Conservation (phyloP, 805 yeast genomes). For the Saturnispora gosingensis region DNA sequence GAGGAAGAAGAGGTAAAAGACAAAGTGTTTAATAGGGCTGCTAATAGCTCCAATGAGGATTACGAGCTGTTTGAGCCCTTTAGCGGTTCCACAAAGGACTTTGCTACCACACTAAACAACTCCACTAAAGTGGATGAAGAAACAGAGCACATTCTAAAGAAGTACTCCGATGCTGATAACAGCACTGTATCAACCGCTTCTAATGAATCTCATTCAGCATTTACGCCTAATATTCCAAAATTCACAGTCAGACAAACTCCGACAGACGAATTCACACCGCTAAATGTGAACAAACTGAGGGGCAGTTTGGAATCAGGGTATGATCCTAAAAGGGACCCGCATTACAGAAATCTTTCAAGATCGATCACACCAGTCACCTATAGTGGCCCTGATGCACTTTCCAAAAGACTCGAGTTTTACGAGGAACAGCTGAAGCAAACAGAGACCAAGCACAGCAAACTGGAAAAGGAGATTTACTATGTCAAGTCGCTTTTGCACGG, state of each 20-base stretch:
- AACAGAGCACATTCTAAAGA: not conserved
- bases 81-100: slow-evolving; percentile 11
- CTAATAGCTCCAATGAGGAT: slow-evolving; percentile 2
- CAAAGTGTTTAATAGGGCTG: not conserved
- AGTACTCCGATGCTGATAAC: not conserved
- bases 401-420: slow-evolving; percentile 14
- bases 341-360: slow-evolving; percentile 4
- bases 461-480: slow-evolving; percentile 25
- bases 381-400: slow-evolving; percentile 9
- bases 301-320: not conserved
- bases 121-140: not conserved
- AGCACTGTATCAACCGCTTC: not conserved
- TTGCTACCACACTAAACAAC: slow-evolving; percentile 5
- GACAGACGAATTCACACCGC: not conserved
- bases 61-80: slow-evolving; percentile 11
- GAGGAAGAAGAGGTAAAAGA: not conserved
- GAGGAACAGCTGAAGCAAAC: slow-evolving; percentile 14
- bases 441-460: slow-evolving; percentile 19
- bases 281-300: not conserved
- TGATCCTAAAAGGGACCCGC: not conserved
- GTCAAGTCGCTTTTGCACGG: slow-evolving; percentile 18
- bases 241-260: slow-evolving; percentile 1
- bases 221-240: not conserved
- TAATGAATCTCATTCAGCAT: not conserved
- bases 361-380: slow-evolving; percentile 8